These are phyloP conservation scores for Tilletia caries DNA, from an alignment of 1,284 basidiomycete species.

Conservation along the genomic window DNA sequence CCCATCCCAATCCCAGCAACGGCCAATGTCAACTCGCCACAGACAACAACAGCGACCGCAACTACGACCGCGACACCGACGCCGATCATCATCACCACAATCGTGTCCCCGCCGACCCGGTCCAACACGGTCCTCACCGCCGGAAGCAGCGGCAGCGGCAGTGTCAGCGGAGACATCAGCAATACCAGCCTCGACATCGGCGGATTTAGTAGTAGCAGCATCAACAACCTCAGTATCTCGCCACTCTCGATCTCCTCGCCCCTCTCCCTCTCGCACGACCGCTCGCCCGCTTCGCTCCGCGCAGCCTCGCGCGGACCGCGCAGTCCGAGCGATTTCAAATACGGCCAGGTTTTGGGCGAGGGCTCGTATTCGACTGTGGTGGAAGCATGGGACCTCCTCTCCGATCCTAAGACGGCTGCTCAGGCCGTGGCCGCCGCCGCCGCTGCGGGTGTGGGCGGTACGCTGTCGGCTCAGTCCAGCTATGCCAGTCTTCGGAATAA, in stretches of 20 bases:
- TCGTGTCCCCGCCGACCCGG: too few relatives aligned
- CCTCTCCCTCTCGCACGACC: neutral
- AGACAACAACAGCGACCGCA: too few relatives aligned
- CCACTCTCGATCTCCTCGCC: neutral
- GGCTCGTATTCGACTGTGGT: conserved; percentile 52
- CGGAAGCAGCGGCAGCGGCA: neutral
- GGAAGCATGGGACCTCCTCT: conserved; percentile 48
- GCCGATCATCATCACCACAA: too few relatives aligned
- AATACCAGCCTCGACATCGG: too few relatives aligned
- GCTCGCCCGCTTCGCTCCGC: neutral
- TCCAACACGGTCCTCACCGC: neutral
- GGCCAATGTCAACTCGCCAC: too few relatives aligned
- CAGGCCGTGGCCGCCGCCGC: conserved; percentile 5
- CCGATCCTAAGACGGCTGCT: neutral
- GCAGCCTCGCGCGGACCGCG: conserved; percentile 18
- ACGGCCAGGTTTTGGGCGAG: conserved; percentile 51
- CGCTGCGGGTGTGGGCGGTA: neutral
- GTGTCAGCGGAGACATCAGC: neutral
- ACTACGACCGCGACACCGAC: too few relatives aligned
- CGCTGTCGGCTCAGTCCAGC: neutral
- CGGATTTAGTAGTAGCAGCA: neutral
- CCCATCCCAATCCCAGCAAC: too few relatives aligned
- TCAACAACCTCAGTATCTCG: neutral
- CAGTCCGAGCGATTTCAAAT: conserved; percentile 46
- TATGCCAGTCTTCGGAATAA: conserved; percentile 4